These are phyloP conservation scores for Mycena albidolilacea DNA, from an alignment of 768 basidiomycete species.

Conservation along the genomic window DNA sequence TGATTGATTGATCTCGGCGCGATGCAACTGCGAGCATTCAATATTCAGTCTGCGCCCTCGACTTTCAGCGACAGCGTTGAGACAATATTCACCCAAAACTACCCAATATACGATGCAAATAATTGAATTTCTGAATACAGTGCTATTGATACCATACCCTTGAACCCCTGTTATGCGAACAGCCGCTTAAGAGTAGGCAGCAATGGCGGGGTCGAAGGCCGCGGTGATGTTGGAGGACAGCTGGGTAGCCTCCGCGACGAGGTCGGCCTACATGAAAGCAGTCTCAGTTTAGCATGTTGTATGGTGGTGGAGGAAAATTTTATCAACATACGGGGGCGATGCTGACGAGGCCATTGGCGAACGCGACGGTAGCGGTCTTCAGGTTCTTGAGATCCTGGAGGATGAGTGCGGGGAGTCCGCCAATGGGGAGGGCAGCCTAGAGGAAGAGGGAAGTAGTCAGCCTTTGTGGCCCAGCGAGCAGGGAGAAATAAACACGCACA, in stretches of 20 bases:
- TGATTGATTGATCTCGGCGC: slow-evolving; percentile 1
- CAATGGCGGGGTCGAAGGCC: slow-evolving; percentile 35
- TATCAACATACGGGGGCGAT: slow-evolving; percentile 21
- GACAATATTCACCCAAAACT: background rate
- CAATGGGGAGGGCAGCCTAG: slow-evolving; percentile 40
- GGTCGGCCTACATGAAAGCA: slow-evolving; percentile 20
- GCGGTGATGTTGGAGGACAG: slow-evolving; percentile 23
- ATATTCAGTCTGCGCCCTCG: no score
- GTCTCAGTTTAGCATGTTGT: no score
- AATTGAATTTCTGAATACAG: slow-evolving; percentile 10
- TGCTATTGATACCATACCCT: background rate
- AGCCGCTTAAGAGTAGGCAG: slow-evolving; percentile 26
- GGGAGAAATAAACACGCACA: background rate
- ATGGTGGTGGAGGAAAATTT: background rate
- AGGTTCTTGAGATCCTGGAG: slow-evolving; percentile 46
- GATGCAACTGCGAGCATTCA: background rate
- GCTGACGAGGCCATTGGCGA: slow-evolving; percentile 39
- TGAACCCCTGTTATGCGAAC: background rate
- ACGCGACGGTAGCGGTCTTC: slow-evolving; percentile 42
- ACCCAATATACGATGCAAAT: background rate
- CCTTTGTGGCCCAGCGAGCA: background rate
- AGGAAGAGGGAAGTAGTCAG: background rate
- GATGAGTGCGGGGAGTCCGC: slow-evolving; percentile 44
- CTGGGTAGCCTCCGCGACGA: slow-evolving; percentile 25
- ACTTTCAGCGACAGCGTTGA: background rate